Percentiles rank a stretch among this genome's conserved stretches.
Conservation (phyloP, 441 rosid genomes). For the Gossypium schwendimanii region DNA sequence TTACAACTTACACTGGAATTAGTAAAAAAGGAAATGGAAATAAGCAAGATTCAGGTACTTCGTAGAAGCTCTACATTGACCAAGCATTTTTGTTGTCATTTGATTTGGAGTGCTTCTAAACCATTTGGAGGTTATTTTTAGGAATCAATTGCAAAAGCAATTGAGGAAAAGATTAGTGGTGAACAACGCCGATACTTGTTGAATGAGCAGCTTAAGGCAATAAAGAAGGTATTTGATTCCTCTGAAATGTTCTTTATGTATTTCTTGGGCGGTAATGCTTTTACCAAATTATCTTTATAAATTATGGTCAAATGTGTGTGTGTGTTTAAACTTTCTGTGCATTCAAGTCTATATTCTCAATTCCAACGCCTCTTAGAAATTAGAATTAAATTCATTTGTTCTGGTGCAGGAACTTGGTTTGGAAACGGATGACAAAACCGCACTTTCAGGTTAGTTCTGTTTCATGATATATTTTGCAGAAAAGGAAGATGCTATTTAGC, state of each 20-base stretch:
- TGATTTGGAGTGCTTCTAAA: conserved; percentile 10
- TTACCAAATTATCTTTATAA: background rate
- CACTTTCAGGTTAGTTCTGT: conserved; percentile 58
- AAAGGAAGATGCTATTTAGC: background rate
- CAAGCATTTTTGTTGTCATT: conserved; percentile 12
- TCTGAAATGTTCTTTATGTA: background rate
- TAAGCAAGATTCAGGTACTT: conserved; percentile 82
- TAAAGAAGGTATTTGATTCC: conserved; percentile 69
- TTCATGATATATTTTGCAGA: conserved; percentile 11
- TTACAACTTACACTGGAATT: conserved; percentile 62
- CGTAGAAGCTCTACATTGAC: background rate
- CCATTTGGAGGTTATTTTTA: conserved; percentile 25
- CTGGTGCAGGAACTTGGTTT: conserved; percentile 68
- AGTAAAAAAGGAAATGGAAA: conserved; percentile 83
- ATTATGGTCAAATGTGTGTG: background rate
- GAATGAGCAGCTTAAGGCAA: conserved; percentile 96
- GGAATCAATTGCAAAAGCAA: conserved; percentile 97
- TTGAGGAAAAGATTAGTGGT: conserved; percentile 95
- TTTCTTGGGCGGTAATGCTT: background rate
- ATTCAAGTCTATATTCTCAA: background rate
- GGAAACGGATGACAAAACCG: conserved; percentile 84
- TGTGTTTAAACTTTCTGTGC: background rate
- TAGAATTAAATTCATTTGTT: conserved; percentile 17
- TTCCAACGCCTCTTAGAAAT: conserved; percentile 5
- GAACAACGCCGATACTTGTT: conserved; percentile 97